Percentiles rank a stretch among this genome's conserved stretches.
Conservation (phyloP, 176 grass and related monocot genomes). For the Phragmites australis region DNA sequence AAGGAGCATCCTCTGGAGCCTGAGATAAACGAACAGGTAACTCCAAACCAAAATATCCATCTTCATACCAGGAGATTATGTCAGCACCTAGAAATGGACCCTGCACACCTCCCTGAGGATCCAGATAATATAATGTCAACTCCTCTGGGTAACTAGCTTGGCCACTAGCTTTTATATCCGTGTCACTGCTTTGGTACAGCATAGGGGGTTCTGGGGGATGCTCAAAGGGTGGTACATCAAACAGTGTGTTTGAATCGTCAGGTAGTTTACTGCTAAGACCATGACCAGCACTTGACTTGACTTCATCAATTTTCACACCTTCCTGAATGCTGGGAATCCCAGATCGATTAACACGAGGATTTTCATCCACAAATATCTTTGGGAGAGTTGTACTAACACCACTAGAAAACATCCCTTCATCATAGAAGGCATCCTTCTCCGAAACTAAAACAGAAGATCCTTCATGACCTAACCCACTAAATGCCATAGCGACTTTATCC, state of each 20-base stretch:
- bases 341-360: constrained; percentile 7
- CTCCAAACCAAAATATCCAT: constrained; percentile 90
- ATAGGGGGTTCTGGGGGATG: background rate
- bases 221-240: constrained; percentile 40
- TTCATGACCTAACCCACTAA: constrained; percentile 39
- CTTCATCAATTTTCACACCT: constrained; percentile 22
- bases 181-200: constrained; percentile 14
- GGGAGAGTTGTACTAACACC: constrained; percentile 17
- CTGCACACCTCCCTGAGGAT: constrained; percentile 91
- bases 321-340: constrained; percentile 26
- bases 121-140: constrained; percentile 85
- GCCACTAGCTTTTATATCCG: constrained; percentile 39
- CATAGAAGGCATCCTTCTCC: constrained; percentile 48
- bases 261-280: constrained; percentile 59
- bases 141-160: constrained; percentile 60
- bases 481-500: constrained; percentile 28
- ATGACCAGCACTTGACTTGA: constrained; percentile 31
- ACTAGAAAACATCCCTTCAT: constrained; percentile 26
- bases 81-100: constrained; percentile 89
- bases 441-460: constrained; percentile 36
- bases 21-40: constrained; percentile 75
- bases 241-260: constrained; percentile 55
- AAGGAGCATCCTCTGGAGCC: constrained; percentile 72
- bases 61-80: constrained; percentile 91
- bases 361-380: constrained; percentile 24